Evolutionary conservation across 176 grass and related monocot genomes (phyloP), one percentile per base, ranked within the genome.

Genomic region (Eleusine coracana): DNA sequence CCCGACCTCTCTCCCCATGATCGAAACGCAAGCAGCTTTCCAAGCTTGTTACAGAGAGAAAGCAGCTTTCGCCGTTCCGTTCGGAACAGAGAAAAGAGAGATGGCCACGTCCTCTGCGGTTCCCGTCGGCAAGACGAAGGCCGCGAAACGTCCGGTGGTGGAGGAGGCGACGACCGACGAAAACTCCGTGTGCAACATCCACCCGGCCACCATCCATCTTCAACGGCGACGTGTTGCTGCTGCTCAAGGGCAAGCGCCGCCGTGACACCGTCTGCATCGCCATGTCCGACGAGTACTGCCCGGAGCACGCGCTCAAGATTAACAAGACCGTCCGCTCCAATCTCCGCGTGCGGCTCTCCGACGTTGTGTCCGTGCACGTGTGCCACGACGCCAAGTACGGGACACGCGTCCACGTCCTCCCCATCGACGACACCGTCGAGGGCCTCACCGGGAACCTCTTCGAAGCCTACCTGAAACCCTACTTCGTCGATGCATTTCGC

Each of bases 201-300:
- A 94, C 75, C 86, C 89, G 6, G 62, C 68, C 55, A 94, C 92
- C 56, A 85, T 91, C 85, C 64, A 77, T 94, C 20, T 91, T 65
- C 70, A 36, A 21, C 7, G 86, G 92, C 12, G 92, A 94, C 60
- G 40, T 87, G 13, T 66, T 91, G 75, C 84, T 91, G 45, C 73
- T 94, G 25, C 25, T 25, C 29, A 94, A 87, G 87, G 92, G 89
- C 16, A 91, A 94, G 87, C 83, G 86, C 68, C 72, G 92, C 59
- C 90, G 77, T 45, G 87, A 86, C 78, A 94, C 92, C 1, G 14
- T 94, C 20, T 94, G 92, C 75, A 78, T 79, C 21, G 92, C 66
- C 25, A 55, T 91, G 0, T 0, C 62, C 36, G 84, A 91, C 62
- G 87, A 94, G 15, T 62, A 55, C 2, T 94, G 89, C 80, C 86